Percentiles rank a stretch among this genome's conserved stretches.
Evolutionary conservation across 805 yeast species (phyloP).

Genomic region (Cephaloascus fragrans): DNA sequence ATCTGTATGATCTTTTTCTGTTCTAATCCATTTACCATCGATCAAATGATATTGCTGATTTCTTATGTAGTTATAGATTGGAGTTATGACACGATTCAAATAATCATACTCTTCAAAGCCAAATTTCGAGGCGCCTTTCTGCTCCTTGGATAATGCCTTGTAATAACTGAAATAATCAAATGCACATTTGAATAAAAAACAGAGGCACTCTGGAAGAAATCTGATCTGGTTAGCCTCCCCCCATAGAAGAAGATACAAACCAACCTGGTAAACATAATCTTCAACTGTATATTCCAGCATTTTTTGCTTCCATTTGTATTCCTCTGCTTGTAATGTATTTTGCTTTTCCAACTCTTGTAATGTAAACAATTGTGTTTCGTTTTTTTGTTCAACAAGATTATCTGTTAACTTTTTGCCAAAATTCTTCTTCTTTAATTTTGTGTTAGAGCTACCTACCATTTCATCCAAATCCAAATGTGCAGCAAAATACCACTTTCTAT

Average conservation of each 20-base stretch:
- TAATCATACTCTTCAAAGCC: slow-evolving; percentile 14
- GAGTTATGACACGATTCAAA: slow-evolving; percentile 31
- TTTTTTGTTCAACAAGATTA: background rate
- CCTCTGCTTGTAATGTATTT: slow-evolving; percentile 6
- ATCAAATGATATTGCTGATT: slow-evolving; percentile 54
- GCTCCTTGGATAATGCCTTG: slow-evolving; percentile 25
- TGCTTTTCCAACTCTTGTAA: background rate
- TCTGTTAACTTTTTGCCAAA: slow-evolving; percentile 6
- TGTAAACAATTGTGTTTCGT: background rate
- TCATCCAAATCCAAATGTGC: slow-evolving; percentile 74
- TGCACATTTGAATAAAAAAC: slow-evolving; percentile 21
- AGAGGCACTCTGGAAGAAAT: slow-evolving; percentile 33
- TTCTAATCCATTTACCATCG: slow-evolving; percentile 48
- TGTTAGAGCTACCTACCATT: slow-evolving; percentile 46
- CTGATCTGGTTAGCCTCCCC: slow-evolving; percentile 67
- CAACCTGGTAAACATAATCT: slow-evolving; percentile 58
- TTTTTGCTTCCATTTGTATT: slow-evolving; percentile 52
- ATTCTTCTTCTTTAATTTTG: slow-evolving; percentile 35
- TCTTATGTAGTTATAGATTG: slow-evolving; percentile 48
- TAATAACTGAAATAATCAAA: slow-evolving; percentile 10
- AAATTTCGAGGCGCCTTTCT: slow-evolving; percentile 2
- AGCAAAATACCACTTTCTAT: slow-evolving; percentile 86
- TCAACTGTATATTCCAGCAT: slow-evolving; percentile 45
- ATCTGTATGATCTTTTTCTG: slow-evolving; percentile 59
- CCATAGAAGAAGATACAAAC: slow-evolving; percentile 57